Percentiles rank a stretch among this genome's conserved stretches.
phyloP scores from a whole-genome alignment of 495 filamentous ascomycete genomes.

The Penicillium pancosmium region DNA sequence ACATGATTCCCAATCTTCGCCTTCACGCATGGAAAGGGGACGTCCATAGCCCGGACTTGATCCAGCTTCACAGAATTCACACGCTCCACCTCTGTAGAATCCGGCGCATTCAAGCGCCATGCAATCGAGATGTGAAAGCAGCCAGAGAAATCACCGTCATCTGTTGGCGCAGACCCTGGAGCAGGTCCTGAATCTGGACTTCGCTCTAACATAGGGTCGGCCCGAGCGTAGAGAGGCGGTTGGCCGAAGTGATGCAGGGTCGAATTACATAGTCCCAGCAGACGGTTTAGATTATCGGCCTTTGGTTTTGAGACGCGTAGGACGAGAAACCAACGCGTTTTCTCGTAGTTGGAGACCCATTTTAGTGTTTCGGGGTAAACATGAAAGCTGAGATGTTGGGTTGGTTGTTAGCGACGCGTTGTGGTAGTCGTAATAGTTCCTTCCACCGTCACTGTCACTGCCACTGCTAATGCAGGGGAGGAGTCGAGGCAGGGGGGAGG shows the following conservation, averaged over 20 bases:
- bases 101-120: conserved; percentile 61
- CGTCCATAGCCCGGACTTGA: conserved; percentile 19
- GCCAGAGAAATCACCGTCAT: conserved; percentile 40
- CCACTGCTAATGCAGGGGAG: no score
- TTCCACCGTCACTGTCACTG: no score
- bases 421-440: no score
- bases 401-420: neutral
- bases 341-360: conserved; percentile 75
- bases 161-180: neutral
- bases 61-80: conserved; percentile 40
- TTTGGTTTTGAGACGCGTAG: conserved; percentile 55
- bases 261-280: conserved; percentile 68
- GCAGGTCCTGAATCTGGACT: neutral
- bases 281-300: conserved; percentile 59
- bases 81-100: conserved; percentile 19
- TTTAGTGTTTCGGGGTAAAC: conserved; percentile 49
- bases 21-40: conserved; percentile 56
- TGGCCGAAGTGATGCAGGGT: conserved; percentile 62
- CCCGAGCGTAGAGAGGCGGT: conserved; percentile 66
- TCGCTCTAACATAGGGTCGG: neutral
- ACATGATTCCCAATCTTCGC: conserved; percentile 79
- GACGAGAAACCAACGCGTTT: conserved; percentile 85
- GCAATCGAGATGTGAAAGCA: conserved; percentile 83
- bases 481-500: no score
- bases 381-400: conserved; percentile 49